A percentile compares a stretch with the other conserved stretches of the same genome.
Evolutionary conservation across 805 yeast species (phyloP).

Genomic region (Candida tibetensis): DNA sequence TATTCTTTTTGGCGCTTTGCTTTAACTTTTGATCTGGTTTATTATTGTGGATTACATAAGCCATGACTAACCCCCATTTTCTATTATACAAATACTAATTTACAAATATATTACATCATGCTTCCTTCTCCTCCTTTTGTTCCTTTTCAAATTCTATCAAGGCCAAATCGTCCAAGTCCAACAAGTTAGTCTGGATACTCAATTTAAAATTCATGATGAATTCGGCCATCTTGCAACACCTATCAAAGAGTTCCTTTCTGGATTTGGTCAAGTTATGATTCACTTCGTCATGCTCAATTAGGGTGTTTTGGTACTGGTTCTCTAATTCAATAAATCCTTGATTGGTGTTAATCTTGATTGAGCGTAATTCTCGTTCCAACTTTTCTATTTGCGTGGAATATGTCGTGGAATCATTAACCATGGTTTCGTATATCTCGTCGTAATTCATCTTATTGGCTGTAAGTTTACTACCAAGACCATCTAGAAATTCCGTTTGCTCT

Average conservation of each 20-base stretch:
- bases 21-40: not conserved
- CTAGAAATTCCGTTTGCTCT: slow-evolving; percentile 56
- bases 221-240: slow-evolving; percentile 57
- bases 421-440: slow-evolving; percentile 54
- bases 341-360: slow-evolving; percentile 45
- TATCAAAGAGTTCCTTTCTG: slow-evolving; percentile 48
- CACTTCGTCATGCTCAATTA: slow-evolving; percentile 51
- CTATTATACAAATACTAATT: not conserved
- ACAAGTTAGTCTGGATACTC: slow-evolving; percentile 61
- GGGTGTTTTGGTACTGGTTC: slow-evolving; percentile 46
- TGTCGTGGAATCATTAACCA: slow-evolving; percentile 50
- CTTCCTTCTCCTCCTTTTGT: slow-evolving; percentile 1
- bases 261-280: slow-evolving; percentile 45
- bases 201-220: slow-evolving; percentile 62
- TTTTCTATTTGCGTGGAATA: slow-evolving; percentile 65
- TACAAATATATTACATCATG: not conserved
- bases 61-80: too few relatives aligned
- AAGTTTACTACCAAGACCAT: slow-evolving; percentile 55
- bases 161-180: slow-evolving; percentile 52
- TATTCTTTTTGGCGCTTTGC: not conserved
- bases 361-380: slow-evolving; percentile 54
- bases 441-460: slow-evolving; percentile 50
- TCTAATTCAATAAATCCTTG: slow-evolving; percentile 50
- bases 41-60: too few relatives aligned
- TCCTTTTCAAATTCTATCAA: slow-evolving; percentile 33